Conservation (phyloP, 2,329 filamentous ascomycete species). For the Alternaria gansuensis region DNA sequence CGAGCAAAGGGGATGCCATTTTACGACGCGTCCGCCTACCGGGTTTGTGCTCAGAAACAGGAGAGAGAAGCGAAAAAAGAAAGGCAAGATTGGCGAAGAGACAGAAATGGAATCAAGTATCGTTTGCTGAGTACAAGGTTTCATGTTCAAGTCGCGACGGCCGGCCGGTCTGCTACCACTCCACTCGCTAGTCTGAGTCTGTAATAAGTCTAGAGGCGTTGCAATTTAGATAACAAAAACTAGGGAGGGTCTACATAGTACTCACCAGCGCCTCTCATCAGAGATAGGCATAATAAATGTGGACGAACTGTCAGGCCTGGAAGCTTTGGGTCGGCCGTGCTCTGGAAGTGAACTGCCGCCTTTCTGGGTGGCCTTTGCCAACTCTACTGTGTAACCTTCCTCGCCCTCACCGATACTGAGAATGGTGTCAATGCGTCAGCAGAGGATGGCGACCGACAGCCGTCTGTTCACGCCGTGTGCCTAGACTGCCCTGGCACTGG, state of each 20-base stretch:
- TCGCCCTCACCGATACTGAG: not conserved
- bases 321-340: conserved; percentile 15
- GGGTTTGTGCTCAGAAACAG: not conserved
- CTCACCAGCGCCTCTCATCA: conserved; percentile 33
- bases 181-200: not conserved
- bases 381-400: not conserved
- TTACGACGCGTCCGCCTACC: not conserved
- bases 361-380: not conserved
- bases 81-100: not conserved
- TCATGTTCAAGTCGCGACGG: conserved; percentile 7
- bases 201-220: conserved; percentile 32
- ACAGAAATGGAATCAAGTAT: not conserved
- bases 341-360: conserved; percentile 14
- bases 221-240: conserved; percentile 42
- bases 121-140: conserved; percentile 11
- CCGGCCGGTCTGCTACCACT: conserved; percentile 19
- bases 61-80: not conserved
- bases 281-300: conserved; percentile 32
- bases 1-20: conserved; percentile 52
- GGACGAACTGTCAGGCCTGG: conserved; percentile 17
- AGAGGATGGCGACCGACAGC: conserved; percentile 7
- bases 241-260: conserved; percentile 32
- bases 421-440: not conserved
- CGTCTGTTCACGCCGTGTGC: conserved; percentile 7
- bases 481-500: conserved; percentile 17